phyloP scores from a whole-genome alignment of 371 early-diverging fungal species.

The Rhizopus stolonifer region DNA sequence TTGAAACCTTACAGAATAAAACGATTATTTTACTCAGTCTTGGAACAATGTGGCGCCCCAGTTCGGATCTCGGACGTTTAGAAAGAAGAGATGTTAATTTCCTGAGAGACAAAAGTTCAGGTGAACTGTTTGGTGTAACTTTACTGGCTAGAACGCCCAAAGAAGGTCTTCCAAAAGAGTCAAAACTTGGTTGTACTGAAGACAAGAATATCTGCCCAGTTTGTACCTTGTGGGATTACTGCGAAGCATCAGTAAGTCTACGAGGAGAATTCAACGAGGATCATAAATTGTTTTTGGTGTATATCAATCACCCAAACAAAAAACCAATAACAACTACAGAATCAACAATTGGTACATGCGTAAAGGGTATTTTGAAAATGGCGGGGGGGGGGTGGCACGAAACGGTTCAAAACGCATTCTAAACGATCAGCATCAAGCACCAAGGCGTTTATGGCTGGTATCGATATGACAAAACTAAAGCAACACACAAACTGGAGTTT shows the following conservation, averaged over 20 bases:
- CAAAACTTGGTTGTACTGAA: slow-evolving; percentile 4
- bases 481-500: slow-evolving; percentile 12
- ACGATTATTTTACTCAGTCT: not conserved
- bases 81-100: not conserved
- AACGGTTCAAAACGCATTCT: slow-evolving; percentile 7
- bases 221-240: too few relatives aligned
- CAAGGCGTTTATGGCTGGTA: slow-evolving; percentile 4
- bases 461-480: slow-evolving; percentile 3
- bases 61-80: not conserved
- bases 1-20: not conserved
- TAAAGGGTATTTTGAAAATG: not conserved
- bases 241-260: too few relatives aligned
- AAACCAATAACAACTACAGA: not conserved
- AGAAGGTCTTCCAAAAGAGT: not conserved
- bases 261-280: too few relatives aligned
- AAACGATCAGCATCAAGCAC: slow-evolving; percentile 11
- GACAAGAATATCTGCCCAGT: too few relatives aligned
- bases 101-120: not conserved
- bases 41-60: not conserved
- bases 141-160: slow-evolving; percentile 1
- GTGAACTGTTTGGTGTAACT: not conserved
- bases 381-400: slow-evolving; percentile 5
- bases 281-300: too few relatives aligned
- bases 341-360: not conserved
- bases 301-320: too few relatives aligned